Percentiles rank a stretch among this genome's conserved stretches.
Evolutionary conservation across 1,284 basidiomycete genomes (phyloP).

Genomic region (Cystobasidium slooffiae): DNA sequence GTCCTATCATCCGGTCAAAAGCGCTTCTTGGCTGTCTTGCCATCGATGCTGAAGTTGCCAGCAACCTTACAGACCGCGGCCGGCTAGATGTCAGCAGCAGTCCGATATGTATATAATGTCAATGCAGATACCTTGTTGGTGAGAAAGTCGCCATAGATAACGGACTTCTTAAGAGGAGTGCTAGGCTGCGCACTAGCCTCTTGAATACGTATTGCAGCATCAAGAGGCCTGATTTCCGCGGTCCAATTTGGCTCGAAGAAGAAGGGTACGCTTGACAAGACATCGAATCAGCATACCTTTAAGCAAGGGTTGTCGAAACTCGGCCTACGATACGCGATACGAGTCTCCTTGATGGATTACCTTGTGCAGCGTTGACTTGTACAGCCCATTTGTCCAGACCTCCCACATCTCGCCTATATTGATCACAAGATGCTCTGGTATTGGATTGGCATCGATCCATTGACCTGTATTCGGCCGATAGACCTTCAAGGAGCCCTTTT

Average conservation of each 20-base stretch:
- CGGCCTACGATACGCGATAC: conserved; percentile 67
- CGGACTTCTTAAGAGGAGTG: conserved; percentile 59
- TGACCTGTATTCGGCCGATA: conserved; percentile 58
- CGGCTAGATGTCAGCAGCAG: background rate
- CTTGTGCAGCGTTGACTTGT: conserved; percentile 74
- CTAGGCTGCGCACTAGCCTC: conserved; percentile 1
- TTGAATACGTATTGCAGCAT: conserved; percentile 26
- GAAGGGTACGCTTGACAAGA: conserved; percentile 69
- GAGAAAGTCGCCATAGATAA: conserved; percentile 74
- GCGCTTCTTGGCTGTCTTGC: background rate
- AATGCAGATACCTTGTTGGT: conserved; percentile 75
- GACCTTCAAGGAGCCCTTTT: conserved; percentile 61
- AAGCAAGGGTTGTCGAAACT: conserved; percentile 57
- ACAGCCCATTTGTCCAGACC: conserved; percentile 79
- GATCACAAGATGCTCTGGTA: conserved; percentile 75
- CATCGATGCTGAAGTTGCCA: conserved; percentile 3
- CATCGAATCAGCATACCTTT: background rate
- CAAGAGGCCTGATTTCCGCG: conserved; percentile 61
- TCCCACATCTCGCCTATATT: conserved; percentile 85
- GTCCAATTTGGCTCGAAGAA: conserved; percentile 84
- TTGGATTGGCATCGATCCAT: conserved; percentile 79
- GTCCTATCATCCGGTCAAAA: background rate
- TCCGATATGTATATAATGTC: conserved; percentile 43
- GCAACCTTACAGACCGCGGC: background rate
- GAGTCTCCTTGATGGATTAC: conserved; percentile 73